These are phyloP conservation scores for Silene conica DNA, from an alignment of 148 eudicot genomes.

Conservation along the genomic window DNA sequence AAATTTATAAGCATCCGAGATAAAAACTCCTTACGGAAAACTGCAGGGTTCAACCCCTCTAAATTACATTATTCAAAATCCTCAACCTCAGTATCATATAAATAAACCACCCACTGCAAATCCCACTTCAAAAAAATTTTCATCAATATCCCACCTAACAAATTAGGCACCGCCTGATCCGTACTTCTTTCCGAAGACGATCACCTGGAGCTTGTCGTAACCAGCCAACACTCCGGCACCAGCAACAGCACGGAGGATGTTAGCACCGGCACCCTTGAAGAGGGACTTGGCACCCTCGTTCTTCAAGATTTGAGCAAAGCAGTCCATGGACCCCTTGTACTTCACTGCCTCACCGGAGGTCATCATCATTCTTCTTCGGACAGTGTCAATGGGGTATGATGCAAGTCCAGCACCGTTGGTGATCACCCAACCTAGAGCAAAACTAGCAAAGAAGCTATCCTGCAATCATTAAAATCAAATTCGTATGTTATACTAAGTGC, in stretches of 20 bases:
- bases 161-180: conserved; percentile 62
- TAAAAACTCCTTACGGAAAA: conserved; percentile 29
- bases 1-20: conserved; percentile 20
- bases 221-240: conserved; percentile 88
- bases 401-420: conserved; percentile 75
- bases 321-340: conserved; percentile 67
- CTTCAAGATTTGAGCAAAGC: conserved; percentile 58
- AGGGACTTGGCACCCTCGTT: conserved; percentile 68
- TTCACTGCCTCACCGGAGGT: conserved; percentile 76
- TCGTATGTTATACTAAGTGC: conserved; percentile 8
- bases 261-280: conserved; percentile 86
- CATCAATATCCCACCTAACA: conserved; percentile 39
- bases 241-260: conserved; percentile 74
- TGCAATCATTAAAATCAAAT: conserved; percentile 30
- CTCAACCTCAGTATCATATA: conserved; percentile 4
- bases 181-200: conserved; percentile 67
- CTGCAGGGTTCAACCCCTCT: conserved; percentile 33
- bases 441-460: conserved; percentile 71
- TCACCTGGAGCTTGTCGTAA: conserved; percentile 77
- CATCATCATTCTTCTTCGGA: conserved; percentile 82
- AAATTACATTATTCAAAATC: conserved; percentile 28
- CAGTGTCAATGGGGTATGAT: conserved; percentile 67
- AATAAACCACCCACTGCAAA: conserved; percentile 15
- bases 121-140: conserved; percentile 23
- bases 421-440: conserved; percentile 65